Percentiles rank a stretch among this genome's conserved stretches.
Evolutionary conservation across 495 filamentous ascomycete species (phyloP).

Genomic region (Aspergillus baeticus): DNA sequence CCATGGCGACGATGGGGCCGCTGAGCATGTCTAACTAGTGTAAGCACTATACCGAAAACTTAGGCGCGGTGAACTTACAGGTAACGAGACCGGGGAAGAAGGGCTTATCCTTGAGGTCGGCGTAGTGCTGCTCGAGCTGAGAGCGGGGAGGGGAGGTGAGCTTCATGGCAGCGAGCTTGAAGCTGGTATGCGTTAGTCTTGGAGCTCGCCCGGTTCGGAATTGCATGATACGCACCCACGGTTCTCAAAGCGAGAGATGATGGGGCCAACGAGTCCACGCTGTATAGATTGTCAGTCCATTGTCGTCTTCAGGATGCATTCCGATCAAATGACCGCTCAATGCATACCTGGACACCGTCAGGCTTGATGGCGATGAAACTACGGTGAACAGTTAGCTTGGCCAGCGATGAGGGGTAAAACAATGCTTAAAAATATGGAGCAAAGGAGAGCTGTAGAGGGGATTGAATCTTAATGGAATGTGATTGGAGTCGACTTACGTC

Average conservation of each 20-base stretch:
- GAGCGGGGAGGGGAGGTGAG: conserved; percentile 79
- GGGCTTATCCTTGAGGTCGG: conserved; percentile 85
- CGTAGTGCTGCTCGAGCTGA: conserved; percentile 97
- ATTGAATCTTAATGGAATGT: conserved; percentile 14
- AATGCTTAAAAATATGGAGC: neutral
- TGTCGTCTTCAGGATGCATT: conserved; percentile 10
- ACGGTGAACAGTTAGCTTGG: conserved; percentile 47
- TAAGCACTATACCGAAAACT: neutral
- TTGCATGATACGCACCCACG: conserved; percentile 63
- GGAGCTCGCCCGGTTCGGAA: neutral
- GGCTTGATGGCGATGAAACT: conserved; percentile 99
- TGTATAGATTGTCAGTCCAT: conserved; percentile 38
- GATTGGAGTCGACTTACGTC: conserved; percentile 66
- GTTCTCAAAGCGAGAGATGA: conserved; percentile 95
- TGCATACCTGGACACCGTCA: conserved; percentile 93
- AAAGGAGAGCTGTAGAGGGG: conserved; percentile 27
- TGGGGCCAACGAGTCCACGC: conserved; percentile 95
- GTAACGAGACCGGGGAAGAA: conserved; percentile 93
- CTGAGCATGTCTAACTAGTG: conserved; percentile 78
- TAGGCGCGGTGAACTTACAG: conserved; percentile 54
- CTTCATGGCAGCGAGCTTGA: conserved; percentile 98
- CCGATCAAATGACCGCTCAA: conserved; percentile 2
- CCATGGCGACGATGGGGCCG: conserved; percentile 97
- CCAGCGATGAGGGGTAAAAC: conserved; percentile 26
- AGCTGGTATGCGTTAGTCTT: conserved; percentile 52